These are phyloP conservation scores for Coemansia sp. DNA, from an alignment of 192 early-diverging fungal genomes.

Conservation along the genomic window DNA sequence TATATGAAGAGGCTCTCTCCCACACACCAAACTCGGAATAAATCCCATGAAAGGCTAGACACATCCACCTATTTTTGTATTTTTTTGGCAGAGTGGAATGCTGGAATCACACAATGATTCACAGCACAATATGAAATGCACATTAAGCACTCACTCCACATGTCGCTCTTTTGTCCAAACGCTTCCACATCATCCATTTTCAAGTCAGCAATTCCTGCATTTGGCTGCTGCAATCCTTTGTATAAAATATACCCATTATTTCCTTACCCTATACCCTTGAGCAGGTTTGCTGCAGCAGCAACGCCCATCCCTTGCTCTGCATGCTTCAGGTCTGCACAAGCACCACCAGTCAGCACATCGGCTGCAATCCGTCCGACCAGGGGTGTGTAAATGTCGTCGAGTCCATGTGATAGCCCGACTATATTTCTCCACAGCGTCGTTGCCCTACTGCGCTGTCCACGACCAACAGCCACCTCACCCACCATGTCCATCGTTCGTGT, in stretches of 20 bases:
- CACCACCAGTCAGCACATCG: conserved; percentile 19
- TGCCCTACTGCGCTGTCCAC: conserved; percentile 29
- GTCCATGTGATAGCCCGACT: conserved; percentile 24
- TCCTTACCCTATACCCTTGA: conserved; percentile 52
- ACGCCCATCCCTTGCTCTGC: conserved; percentile 35
- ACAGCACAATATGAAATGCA: not conserved
- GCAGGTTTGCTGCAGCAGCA: conserved; percentile 32
- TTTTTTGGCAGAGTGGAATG: conserved; percentile 11
- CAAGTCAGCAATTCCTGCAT: not conserved
- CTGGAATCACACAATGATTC: not conserved
- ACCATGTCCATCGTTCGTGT: conserved; percentile 12
- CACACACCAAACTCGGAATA: too few relatives aligned
- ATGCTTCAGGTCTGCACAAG: conserved; percentile 27
- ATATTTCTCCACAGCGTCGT: conserved; percentile 26
- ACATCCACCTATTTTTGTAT: not conserved
- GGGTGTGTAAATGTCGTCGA: conserved; percentile 24
- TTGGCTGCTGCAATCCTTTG: not conserved
- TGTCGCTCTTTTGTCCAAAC: not conserved
- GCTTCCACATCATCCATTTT: too few relatives aligned
- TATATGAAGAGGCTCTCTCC: not conserved
- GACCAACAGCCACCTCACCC: conserved; percentile 18
- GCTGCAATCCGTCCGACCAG: conserved; percentile 29
- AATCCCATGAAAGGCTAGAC: too few relatives aligned
- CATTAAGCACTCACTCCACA: not conserved
- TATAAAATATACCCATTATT: conserved; percentile 3